These are phyloP conservation scores for Aureobasidium sp. DNA, from an alignment of 2,329 filamentous ascomycete species.

Conservation along the genomic window DNA sequence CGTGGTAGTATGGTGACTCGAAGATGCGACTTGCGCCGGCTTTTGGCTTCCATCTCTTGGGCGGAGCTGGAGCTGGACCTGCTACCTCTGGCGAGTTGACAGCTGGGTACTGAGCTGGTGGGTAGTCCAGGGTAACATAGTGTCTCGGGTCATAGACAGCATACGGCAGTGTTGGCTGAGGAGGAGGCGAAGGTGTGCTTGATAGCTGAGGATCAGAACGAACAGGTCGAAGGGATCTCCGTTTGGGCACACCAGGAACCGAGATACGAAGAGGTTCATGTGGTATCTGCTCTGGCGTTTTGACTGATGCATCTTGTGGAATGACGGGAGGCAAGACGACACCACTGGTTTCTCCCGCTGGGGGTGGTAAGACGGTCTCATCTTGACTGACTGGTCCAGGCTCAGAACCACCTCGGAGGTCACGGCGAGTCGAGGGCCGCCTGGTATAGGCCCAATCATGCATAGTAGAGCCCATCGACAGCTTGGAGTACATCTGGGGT, in stretches of 20 bases:
- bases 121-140: background rate
- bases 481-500: background rate
- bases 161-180: background rate
- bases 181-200: background rate
- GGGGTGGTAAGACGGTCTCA: background rate
- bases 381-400: background rate
- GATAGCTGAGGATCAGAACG: background rate
- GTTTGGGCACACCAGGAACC: background rate
- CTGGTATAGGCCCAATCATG: constrained; percentile 5
- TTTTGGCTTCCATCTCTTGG: constrained; percentile 2
- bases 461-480: background rate
- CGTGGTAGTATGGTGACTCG: constrained; percentile 8
- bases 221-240: background rate
- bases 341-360: background rate
- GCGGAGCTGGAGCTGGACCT: background rate
- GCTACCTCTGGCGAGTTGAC: background rate
- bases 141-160: background rate
- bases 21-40: constrained; percentile 7
- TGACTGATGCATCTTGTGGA: background rate
- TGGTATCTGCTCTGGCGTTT: background rate
- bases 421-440: background rate
- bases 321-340: background rate
- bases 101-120: background rate
- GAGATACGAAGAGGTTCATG: background rate
- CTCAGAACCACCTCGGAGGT: background rate